A percentile compares a stretch with the other conserved stretches of the same genome.
phyloP scores from a whole-genome alignment of 495 filamentous ascomycete species.

The Neurospora sp. region DNA sequence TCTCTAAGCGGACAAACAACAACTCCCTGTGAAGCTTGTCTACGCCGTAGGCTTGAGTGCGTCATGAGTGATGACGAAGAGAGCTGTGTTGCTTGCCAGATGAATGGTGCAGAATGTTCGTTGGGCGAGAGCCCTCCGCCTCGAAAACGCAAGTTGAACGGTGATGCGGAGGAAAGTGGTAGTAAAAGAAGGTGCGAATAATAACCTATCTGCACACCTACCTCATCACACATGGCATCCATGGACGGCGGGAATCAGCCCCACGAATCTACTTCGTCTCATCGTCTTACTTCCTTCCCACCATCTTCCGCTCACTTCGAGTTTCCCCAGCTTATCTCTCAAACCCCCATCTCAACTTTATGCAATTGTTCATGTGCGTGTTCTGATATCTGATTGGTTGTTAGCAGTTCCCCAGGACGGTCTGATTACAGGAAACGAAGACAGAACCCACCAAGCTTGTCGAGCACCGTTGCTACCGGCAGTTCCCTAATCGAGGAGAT shows the following conservation, averaged over 20 bases:
- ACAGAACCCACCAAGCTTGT: slow-evolving; percentile 43
- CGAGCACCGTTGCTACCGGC: slow-evolving; percentile 38
- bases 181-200: slow-evolving; percentile 46
- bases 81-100: slow-evolving; percentile 52
- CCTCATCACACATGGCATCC: slow-evolving; percentile 11
- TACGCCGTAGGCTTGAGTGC: slow-evolving; percentile 77
- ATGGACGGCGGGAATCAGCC: background rate
- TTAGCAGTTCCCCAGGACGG: slow-evolving; percentile 40
- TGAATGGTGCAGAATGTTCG: slow-evolving; percentile 52
- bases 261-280: slow-evolving; percentile 9
- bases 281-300: background rate
- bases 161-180: slow-evolving; percentile 46
- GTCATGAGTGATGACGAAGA: slow-evolving; percentile 68
- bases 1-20: slow-evolving; percentile 32
- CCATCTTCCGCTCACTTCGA: background rate
- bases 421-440: slow-evolving; percentile 42
- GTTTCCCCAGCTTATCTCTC: background rate
- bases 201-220: background rate
- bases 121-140: slow-evolving; percentile 55
- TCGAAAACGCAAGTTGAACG: slow-evolving; percentile 64
- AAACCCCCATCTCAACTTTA: slow-evolving; percentile 3
- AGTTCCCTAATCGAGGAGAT: slow-evolving; percentile 48
- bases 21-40: slow-evolving; percentile 52
- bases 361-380: slow-evolving; percentile 1
- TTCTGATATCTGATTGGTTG: slow-evolving; percentile 37